Evolutionary conservation across 495 filamentous ascomycete species (phyloP).

Genomic region (Talaromyces trachyspermus): DNA sequence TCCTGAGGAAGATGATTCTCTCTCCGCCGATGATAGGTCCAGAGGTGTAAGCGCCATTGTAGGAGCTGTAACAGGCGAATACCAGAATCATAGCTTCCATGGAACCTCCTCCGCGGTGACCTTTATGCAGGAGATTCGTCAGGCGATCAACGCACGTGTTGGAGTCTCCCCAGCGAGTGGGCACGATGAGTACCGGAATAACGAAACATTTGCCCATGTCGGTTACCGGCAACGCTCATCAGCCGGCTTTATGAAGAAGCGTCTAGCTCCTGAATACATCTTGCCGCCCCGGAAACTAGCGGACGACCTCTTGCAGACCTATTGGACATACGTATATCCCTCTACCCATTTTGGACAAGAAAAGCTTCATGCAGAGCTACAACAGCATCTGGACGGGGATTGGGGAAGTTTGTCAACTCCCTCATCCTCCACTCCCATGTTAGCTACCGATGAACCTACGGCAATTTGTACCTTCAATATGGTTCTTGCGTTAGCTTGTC

Average conservation of each 20-base stretch:
- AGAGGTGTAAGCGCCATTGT: slow-evolving; percentile 33
- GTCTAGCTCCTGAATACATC: slow-evolving; percentile 16
- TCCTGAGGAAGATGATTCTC: background rate
- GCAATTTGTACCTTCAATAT: slow-evolving; percentile 37
- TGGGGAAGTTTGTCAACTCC: background rate
- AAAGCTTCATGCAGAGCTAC: slow-evolving; percentile 24
- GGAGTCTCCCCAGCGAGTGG: background rate
- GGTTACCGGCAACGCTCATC: slow-evolving; percentile 7
- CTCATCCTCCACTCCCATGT: background rate
- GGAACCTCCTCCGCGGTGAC: slow-evolving; percentile 33
- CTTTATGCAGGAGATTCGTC: slow-evolving; percentile 33
- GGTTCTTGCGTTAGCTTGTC: slow-evolving; percentile 31
- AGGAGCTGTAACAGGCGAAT: slow-evolving; percentile 30
- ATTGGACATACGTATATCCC: slow-evolving; percentile 35
- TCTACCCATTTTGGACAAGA: slow-evolving; percentile 33
- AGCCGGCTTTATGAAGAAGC: slow-evolving; percentile 9
- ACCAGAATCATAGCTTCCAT: slow-evolving; percentile 28
- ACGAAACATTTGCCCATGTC: slow-evolving; percentile 10
- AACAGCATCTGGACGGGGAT: slow-evolving; percentile 27
- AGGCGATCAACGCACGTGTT: slow-evolving; percentile 12
- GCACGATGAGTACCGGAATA: background rate
- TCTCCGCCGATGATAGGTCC: background rate
- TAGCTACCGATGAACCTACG: slow-evolving; percentile 30
- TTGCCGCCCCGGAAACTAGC: slow-evolving; percentile 33
- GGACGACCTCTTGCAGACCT: slow-evolving; percentile 30